Conservation (phyloP, 139 green algal genomes). For the Edaphochlamys debaryana region DNA sequence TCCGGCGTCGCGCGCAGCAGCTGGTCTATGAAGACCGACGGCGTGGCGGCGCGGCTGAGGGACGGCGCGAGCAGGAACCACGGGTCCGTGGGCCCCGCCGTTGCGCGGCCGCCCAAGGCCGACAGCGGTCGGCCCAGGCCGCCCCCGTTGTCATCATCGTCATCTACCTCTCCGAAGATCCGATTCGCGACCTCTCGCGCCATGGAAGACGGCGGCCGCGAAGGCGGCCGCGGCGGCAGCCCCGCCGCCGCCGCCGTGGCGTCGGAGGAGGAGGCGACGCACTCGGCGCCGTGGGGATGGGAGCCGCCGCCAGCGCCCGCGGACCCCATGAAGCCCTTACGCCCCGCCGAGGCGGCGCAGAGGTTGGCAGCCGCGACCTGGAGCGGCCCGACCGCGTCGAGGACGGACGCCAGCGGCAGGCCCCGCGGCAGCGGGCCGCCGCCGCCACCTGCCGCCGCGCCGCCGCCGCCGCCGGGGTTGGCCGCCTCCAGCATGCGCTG, state of each 20-base stretch:
- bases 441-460: neutral
- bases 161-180: slow-evolving; percentile 38
- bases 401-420: neutral
- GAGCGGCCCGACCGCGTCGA: slow-evolving; percentile 4
- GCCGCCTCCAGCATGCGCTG: slow-evolving; percentile 27
- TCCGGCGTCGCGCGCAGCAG: slow-evolving; percentile 26
- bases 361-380: slow-evolving; percentile 23
- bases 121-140: neutral
- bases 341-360: slow-evolving; percentile 13
- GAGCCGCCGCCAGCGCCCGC: neutral
- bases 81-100: neutral
- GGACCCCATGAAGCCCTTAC: too few species aligned
- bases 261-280: neutral
- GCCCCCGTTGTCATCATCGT: slow-evolving; percentile 5
- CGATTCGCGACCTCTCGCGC: slow-evolving; percentile 34
- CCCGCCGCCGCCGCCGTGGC: neutral
- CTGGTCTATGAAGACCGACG: slow-evolving; percentile 5
- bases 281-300: neutral
- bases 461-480: neutral
- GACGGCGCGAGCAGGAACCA: slow-evolving; percentile 18
- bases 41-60: slow-evolving; percentile 33
- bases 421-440: neutral
- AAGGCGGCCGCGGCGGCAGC: slow-evolving; percentile 1
- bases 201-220: slow-evolving; percentile 31
- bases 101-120: neutral